phyloP scores from a whole-genome alignment of 1,139 yeast genomes.

The Saccharomyces hybrid region DNA sequence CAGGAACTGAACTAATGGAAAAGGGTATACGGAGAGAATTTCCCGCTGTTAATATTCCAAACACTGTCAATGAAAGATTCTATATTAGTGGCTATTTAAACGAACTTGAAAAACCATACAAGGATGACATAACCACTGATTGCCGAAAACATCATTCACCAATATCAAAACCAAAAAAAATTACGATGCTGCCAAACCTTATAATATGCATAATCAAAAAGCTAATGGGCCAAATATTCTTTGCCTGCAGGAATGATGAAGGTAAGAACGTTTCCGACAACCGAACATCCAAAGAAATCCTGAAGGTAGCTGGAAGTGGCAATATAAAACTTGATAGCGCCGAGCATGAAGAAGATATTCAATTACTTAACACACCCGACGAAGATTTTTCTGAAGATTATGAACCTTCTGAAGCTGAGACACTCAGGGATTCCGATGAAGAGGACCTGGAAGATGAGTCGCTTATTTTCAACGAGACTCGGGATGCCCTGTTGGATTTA shows the following conservation, averaged over 20 bases:
- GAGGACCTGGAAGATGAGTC: not conserved
- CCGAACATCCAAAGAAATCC: too few species aligned
- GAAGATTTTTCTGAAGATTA: not conserved
- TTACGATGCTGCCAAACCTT: too few species aligned
- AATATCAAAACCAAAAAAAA: not conserved
- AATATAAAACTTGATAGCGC: not conserved
- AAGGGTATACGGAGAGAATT: constrained; percentile 21
- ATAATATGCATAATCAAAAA: too few species aligned
- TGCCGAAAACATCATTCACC: not conserved
- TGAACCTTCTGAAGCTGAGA: not conserved
- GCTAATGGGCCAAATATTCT: too few species aligned
- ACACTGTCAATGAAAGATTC: constrained; percentile 17
- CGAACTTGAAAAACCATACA: constrained; percentile 10
- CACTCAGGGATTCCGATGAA: not conserved
- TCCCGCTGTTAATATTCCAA: constrained; percentile 14
- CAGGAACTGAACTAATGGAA: constrained; percentile 18
- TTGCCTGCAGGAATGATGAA: too few species aligned
- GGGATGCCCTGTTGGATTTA: not conserved
- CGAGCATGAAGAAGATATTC: not conserved
- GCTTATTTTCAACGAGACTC: not conserved
- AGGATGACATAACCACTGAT: not conserved
- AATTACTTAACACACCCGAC: not conserved
- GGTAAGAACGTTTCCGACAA: too few species aligned
- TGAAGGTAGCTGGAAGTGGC: too few species aligned
- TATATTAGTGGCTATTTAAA: constrained; percentile 28